These are phyloP conservation scores for Dalechampia spathulata DNA, from an alignment of 441 rosid species.

Conservation along the genomic window DNA sequence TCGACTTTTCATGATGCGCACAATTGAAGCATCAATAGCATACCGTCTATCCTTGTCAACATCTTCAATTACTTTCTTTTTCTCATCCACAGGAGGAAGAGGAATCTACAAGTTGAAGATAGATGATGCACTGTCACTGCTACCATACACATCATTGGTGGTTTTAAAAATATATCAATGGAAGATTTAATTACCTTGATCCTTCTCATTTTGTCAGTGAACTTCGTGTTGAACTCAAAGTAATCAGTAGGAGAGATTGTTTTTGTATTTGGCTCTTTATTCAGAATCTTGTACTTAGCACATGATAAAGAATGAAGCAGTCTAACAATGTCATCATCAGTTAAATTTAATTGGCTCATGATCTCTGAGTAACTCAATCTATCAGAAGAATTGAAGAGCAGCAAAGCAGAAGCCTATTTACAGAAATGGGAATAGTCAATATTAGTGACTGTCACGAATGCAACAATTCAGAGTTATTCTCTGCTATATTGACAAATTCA, in stretches of 20 bases:
- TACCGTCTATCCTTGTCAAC: conserved; percentile 89
- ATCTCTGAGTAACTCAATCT: conserved; percentile 81
- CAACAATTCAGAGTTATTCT: no score
- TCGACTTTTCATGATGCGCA: conserved; percentile 93
- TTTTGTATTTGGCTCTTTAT: conserved; percentile 76
- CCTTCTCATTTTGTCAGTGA: conserved; percentile 89
- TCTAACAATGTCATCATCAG: conserved; percentile 82
- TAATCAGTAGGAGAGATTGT: conserved; percentile 54
- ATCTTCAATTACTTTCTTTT: conserved; percentile 88
- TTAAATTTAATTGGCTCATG: conserved; percentile 70
- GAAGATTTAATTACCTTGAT: conserved; percentile 53
- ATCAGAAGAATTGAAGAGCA: conserved; percentile 76
- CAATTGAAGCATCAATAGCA: conserved; percentile 94
- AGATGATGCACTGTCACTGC: neutral
- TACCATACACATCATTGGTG: neutral
- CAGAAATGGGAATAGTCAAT: no score
- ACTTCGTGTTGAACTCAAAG: conserved; percentile 84
- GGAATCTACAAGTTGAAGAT: conserved; percentile 51
- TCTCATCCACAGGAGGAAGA: conserved; percentile 90
- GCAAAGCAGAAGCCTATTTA: conserved; percentile 70
- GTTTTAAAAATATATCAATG: neutral
- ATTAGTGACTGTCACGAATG: no score
- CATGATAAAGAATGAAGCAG: conserved; percentile 92
- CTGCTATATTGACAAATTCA: neutral
- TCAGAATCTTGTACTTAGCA: conserved; percentile 88